These are phyloP conservation scores for Fusarium pseudoanthophilum DNA, from an alignment of 2,329 filamentous ascomycete genomes.

Conservation along the genomic window DNA sequence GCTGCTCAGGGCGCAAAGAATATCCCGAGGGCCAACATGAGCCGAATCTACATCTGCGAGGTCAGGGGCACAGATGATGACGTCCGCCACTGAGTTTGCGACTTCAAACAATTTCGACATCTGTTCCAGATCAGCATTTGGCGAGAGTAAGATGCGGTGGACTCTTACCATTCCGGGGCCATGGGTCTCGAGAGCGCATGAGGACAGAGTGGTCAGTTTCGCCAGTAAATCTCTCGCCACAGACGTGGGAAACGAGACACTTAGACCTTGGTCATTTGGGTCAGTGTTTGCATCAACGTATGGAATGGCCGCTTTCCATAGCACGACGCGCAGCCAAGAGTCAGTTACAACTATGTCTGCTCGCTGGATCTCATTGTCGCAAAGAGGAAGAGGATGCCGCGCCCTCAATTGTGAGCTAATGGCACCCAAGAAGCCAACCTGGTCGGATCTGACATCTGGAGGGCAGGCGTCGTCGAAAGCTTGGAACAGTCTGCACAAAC, in stretches of 20 bases:
- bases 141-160: fast-evolving
- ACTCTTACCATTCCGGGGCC: conserved; percentile 16
- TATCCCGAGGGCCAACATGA: conserved; percentile 13
- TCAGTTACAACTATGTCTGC: conserved; percentile 23
- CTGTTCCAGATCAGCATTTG: neutral
- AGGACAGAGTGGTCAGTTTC: conserved; percentile 17
- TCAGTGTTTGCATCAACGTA: conserved; percentile 15
- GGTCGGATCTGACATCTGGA: conserved; percentile 3
- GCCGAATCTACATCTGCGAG: conserved; percentile 11
- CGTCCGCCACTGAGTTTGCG: conserved; percentile 22
- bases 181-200: conserved; percentile 17
- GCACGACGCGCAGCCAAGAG: conserved; percentile 20
- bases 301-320: conserved; percentile 25
- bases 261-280: conserved; percentile 11
- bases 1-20: conserved; percentile 14
- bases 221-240: conserved; percentile 19
- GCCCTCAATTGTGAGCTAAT: conserved; percentile 15
- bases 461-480: conserved; percentile 22
- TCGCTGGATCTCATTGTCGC: conserved; percentile 16
- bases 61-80: conserved; percentile 25
- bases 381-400: neutral
- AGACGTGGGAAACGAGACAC: conserved; percentile 19
- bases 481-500: conserved; percentile 23
- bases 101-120: conserved; percentile 29
- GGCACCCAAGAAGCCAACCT: conserved; percentile 5